These are phyloP conservation scores for Vigna unguiculata DNA, from an alignment of 306 rosid genomes.

Conservation along the genomic window DNA sequence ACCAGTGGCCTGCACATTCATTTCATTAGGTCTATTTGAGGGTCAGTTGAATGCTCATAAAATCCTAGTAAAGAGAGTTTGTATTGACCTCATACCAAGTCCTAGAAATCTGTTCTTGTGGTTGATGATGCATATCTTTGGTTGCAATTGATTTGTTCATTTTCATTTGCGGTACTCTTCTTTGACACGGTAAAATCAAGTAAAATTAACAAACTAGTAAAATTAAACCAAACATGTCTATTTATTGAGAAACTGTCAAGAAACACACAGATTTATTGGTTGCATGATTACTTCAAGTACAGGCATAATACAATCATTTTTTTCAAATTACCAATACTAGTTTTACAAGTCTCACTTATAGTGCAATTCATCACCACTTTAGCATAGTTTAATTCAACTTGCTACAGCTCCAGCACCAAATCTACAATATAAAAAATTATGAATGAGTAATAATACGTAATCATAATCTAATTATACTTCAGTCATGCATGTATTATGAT, in stretches of 20 bases:
- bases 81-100: no score
- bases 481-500: conserved; percentile 33
- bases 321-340: conserved; percentile 48
- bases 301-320: conserved; percentile 37
- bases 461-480: conserved; percentile 30
- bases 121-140: no score
- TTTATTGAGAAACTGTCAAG: conserved; percentile 37
- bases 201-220: conserved; percentile 32
- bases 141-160: no score
- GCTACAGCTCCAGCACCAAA: conserved; percentile 94
- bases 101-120: no score
- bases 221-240: conserved; percentile 35
- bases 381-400: conserved; percentile 48
- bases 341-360: conserved; percentile 41
- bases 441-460: conserved; percentile 37
- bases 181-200: no score
- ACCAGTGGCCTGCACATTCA: neutral
- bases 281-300: conserved; percentile 39
- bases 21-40: neutral
- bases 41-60: no score
- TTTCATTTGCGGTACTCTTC: no score
- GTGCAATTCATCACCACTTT: conserved; percentile 38
- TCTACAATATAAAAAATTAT: conserved; percentile 62
- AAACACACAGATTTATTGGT: conserved; percentile 50
- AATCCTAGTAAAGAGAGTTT: no score